A percentile compares a stretch with the other conserved stretches of the same genome.
Evolutionary conservation across 2,329 filamentous ascomycete genomes (phyloP).

Genomic region (Penicillium sp.): DNA sequence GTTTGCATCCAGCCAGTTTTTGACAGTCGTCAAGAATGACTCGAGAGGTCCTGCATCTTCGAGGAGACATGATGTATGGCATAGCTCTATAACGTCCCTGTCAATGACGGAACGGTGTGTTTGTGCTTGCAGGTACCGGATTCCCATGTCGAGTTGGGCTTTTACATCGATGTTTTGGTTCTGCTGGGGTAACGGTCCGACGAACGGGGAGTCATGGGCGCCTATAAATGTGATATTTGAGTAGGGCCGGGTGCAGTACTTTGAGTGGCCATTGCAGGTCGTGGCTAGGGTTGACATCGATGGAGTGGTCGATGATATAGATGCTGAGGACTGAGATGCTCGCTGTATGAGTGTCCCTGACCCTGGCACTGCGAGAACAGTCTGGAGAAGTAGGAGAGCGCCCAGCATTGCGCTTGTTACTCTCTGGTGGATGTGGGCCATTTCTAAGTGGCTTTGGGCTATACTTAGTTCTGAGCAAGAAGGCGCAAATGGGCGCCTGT

Average conservation of each 20-base stretch:
- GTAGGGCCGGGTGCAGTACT: slow-evolving; percentile 58
- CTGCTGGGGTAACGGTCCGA: slow-evolving; percentile 53
- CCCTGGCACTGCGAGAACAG: neutral
- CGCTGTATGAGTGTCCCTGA: neutral
- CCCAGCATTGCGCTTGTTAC: slow-evolving; percentile 9
- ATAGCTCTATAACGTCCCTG: slow-evolving; percentile 55
- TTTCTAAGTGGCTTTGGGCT: neutral
- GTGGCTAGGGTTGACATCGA: slow-evolving; percentile 2
- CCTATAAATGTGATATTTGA: slow-evolving; percentile 62
- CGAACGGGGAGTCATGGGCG: slow-evolving; percentile 65
- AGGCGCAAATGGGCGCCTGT: neutral
- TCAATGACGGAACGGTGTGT: slow-evolving; percentile 53
- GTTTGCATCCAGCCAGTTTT: slow-evolving; percentile 59
- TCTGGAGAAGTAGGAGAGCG: slow-evolving; percentile 2
- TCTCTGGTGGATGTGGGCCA: slow-evolving; percentile 4
- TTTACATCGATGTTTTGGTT: slow-evolving; percentile 62
- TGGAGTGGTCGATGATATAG: slow-evolving; percentile 7
- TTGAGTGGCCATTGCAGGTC: slow-evolving; percentile 58
- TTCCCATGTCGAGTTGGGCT: slow-evolving; percentile 59
- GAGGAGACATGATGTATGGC: slow-evolving; percentile 62
- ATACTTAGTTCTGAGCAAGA: neutral
- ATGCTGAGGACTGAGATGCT: slow-evolving; percentile 1
- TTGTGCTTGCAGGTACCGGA: slow-evolving; percentile 64
- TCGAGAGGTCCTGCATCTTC: slow-evolving; percentile 59
- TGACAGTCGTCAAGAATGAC: slow-evolving; percentile 56